These are phyloP conservation scores for Dianthus caryophyllus DNA, from an alignment of 148 eudicot genomes.

Conservation along the genomic window DNA sequence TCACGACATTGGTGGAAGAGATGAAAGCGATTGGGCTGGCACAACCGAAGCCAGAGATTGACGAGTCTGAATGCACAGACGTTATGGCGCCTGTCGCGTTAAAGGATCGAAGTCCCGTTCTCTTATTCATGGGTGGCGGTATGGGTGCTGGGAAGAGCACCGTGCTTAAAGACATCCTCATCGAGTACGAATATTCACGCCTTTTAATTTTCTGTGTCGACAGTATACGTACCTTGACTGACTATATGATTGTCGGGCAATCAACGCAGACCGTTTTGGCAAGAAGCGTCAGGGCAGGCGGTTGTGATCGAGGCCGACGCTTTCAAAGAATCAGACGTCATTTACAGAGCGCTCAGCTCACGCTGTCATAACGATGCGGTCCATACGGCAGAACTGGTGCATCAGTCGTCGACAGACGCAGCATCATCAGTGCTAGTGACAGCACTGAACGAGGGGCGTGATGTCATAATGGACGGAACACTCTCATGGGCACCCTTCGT, in stretches of 20 bases:
- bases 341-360: conserved; percentile 40
- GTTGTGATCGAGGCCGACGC: conserved; percentile 98
- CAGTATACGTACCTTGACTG: neutral
- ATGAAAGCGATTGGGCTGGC: conserved; percentile 89
- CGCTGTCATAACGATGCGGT: conserved; percentile 88
- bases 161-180: conserved; percentile 91
- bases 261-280: conserved; percentile 85
- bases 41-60: conserved; percentile 43
- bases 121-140: conserved; percentile 99
- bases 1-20: conserved; percentile 86
- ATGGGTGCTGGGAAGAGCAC: conserved; percentile 99
- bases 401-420: conserved; percentile 97
- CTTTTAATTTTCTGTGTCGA: neutral
- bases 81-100: conserved; percentile 97
- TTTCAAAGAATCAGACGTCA: conserved; percentile 83
- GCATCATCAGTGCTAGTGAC: conserved; percentile 97
- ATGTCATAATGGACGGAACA: conserved; percentile 98
- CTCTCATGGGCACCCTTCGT: conserved; percentile 98
- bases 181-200: conserved; percentile 68
- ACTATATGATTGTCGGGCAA: conserved; percentile 16
- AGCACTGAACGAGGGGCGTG: conserved; percentile 96
- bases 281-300: conserved; percentile 86
- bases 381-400: conserved; percentile 95
- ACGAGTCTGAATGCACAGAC: conserved; percentile 84
- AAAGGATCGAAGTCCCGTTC: conserved; percentile 89